These are phyloP conservation scores for Rosa lucieae DNA, from an alignment of 306 rosid species.

Conservation along the genomic window DNA sequence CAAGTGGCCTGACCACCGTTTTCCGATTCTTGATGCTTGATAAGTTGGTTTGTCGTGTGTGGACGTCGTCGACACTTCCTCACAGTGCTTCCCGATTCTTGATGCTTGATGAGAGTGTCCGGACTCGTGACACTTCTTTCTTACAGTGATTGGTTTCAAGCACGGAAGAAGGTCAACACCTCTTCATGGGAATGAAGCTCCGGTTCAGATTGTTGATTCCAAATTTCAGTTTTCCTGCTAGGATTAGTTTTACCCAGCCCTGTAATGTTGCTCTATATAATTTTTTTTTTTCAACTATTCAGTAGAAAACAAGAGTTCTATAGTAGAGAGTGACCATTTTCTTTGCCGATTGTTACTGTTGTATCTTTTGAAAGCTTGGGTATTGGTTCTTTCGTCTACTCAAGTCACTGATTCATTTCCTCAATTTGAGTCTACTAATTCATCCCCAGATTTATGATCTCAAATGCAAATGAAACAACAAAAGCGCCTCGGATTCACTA, in stretches of 20 bases:
- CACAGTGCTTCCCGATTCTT: conserved; percentile 44
- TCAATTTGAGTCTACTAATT: background rate
- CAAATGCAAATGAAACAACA: background rate
- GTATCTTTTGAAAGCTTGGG: background rate
- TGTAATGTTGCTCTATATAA: background rate
- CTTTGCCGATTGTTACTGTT: background rate
- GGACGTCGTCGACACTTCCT: background rate
- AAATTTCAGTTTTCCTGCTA: conserved; percentile 18
- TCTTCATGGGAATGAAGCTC: conserved; percentile 79
- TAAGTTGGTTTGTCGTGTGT: conserved; percentile 19
- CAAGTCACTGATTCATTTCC: background rate
- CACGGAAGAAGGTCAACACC: conserved; percentile 38
- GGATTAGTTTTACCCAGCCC: background rate
- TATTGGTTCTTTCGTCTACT: background rate
- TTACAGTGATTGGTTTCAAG: conserved; percentile 5
- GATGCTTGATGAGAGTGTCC: conserved; percentile 43
- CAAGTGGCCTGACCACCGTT: conserved; percentile 65
- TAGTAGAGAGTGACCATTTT: background rate
- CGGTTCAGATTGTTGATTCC: conserved; percentile 64
- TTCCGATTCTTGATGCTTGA: conserved; percentile 56
- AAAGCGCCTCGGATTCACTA: background rate
- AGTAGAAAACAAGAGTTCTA: background rate
- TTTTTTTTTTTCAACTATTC: background rate
- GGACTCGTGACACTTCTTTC: background rate
- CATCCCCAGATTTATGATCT: background rate